A percentile compares a stretch with the other conserved stretches of the same genome.
Conservation (phyloP, 768 basidiomycete species). For the Hortiboletus flavorubellus region DNA sequence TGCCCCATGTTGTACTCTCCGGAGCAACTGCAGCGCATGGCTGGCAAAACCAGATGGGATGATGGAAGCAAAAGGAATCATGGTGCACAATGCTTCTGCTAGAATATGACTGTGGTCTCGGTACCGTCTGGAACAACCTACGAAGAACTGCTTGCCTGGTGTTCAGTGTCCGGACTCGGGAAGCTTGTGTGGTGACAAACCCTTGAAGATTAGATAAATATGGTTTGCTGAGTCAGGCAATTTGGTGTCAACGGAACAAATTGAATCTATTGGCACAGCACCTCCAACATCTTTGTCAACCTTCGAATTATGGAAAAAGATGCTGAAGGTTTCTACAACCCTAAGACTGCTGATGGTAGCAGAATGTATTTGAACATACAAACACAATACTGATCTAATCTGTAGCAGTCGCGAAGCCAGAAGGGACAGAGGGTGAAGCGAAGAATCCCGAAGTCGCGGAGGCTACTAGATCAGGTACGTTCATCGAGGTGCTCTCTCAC, state of each 20-base stretch:
- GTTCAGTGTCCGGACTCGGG: neutral
- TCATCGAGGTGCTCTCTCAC: neutral
- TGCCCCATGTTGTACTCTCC: constrained; percentile 41
- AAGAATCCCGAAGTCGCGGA: constrained; percentile 19
- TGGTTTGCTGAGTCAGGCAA: constrained; percentile 24
- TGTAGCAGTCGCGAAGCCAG: constrained; percentile 18
- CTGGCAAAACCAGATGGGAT: constrained; percentile 19
- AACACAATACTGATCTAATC: constrained; percentile 8
- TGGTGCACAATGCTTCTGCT: neutral
- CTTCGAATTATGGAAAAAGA: constrained; percentile 59
- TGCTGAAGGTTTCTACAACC: constrained; percentile 75
- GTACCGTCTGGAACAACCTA: neutral
- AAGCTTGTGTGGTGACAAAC: neutral
- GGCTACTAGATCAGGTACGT: constrained; percentile 23
- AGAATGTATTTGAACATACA: neutral
- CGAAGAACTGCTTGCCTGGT: neutral
- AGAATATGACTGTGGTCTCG: neutral
- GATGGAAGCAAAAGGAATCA: constrained; percentile 7
- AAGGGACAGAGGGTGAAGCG: constrained; percentile 28
- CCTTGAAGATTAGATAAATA: constrained; percentile 22
- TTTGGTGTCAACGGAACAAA: neutral
- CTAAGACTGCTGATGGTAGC: constrained; percentile 43
- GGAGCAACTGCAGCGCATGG: constrained; percentile 19
- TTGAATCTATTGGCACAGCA: neutral
- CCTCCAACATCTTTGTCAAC: constrained; percentile 7